Percentiles rank a stretch among this genome's conserved stretches.
Conservation (phyloP, 139 green algal species). For the Coelastrella sp. region DNA sequence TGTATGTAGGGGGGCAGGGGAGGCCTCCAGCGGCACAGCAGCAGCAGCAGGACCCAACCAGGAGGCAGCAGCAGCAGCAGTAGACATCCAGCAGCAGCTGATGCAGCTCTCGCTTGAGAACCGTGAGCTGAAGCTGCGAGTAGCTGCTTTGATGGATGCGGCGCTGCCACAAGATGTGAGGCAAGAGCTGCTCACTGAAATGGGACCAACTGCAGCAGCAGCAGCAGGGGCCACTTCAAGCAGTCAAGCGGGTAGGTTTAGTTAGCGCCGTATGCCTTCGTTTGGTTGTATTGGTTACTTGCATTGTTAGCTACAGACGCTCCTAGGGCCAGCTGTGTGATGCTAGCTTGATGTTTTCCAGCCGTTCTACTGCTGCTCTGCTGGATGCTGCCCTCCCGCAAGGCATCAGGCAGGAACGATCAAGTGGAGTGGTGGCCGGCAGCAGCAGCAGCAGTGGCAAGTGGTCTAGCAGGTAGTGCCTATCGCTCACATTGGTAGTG, state of each 20-base stretch:
- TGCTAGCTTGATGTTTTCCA: too few relatives aligned
- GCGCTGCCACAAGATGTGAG: conserved; percentile 45
- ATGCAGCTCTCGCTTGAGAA: conserved; percentile 26
- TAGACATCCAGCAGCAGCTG: neutral
- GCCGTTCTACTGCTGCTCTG: too few relatives aligned
- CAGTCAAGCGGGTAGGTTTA: neutral
- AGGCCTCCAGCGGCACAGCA: neutral
- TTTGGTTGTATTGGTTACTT: too few relatives aligned
- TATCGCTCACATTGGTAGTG: too few relatives aligned
- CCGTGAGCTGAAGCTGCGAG: conserved; percentile 13
- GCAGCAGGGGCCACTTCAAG: neutral
- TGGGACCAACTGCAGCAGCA: neutral
- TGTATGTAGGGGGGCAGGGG: neutral
- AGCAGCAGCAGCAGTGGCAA: too few relatives aligned
- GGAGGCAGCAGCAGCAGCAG: neutral
- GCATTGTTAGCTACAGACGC: too few relatives aligned
- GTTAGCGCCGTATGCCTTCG: too few relatives aligned
- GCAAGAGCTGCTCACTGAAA: neutral
- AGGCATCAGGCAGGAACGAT: too few relatives aligned
- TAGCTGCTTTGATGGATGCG: conserved; percentile 40
- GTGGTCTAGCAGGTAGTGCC: too few relatives aligned
- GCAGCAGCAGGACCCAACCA: neutral
- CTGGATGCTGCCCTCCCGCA: too few relatives aligned
- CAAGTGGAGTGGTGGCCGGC: too few relatives aligned
- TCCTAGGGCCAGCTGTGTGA: too few relatives aligned